These are phyloP conservation scores for Aureobasidium sp. DNA, from an alignment of 2,329 filamentous ascomycete genomes.

Conservation along the genomic window DNA sequence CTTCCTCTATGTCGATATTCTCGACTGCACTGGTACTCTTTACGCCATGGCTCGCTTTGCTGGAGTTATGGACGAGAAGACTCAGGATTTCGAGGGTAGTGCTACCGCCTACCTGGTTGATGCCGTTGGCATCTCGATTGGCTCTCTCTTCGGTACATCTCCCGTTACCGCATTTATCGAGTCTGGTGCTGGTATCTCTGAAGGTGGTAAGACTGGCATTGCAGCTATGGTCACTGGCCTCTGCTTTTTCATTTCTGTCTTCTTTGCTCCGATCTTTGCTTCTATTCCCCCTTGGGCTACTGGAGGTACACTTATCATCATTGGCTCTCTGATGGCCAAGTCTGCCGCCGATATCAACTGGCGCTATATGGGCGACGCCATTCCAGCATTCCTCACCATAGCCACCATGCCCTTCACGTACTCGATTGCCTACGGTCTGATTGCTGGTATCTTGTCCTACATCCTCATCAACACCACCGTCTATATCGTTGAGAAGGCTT, in stretches of 20 bases:
- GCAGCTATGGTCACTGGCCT: slow-evolving; percentile 70
- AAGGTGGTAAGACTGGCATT: slow-evolving; percentile 78
- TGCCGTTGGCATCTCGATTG: slow-evolving; percentile 71
- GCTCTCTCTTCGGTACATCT: slow-evolving; percentile 65
- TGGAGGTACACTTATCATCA: slow-evolving; percentile 76
- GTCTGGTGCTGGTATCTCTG: slow-evolving; percentile 72
- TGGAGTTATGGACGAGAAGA: slow-evolving; percentile 68
- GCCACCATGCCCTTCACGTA: slow-evolving; percentile 86
- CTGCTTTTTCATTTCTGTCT: slow-evolving; percentile 79
- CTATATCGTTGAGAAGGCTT: slow-evolving; percentile 58
- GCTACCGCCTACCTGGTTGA: slow-evolving; percentile 78
- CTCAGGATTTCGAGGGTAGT: slow-evolving; percentile 80
- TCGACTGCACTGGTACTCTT: slow-evolving; percentile 76
- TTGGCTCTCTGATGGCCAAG: slow-evolving; percentile 79
- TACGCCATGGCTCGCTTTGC: slow-evolving; percentile 87
- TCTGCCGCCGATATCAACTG: slow-evolving; percentile 80
- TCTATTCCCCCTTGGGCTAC: slow-evolving; percentile 86
- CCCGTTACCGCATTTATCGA: slow-evolving; percentile 84
- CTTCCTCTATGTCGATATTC: slow-evolving; percentile 83
- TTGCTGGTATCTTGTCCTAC: slow-evolving; percentile 70
- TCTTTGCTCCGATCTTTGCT: slow-evolving; percentile 85
- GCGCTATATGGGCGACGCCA: slow-evolving; percentile 72
- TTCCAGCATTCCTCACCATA: slow-evolving; percentile 78
- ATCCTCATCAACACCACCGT: slow-evolving; percentile 64
- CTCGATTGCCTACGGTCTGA: slow-evolving; percentile 77